Evolutionary conservation across 306 rosid genomes (phyloP).

Genomic region (Quercus alba): DNA sequence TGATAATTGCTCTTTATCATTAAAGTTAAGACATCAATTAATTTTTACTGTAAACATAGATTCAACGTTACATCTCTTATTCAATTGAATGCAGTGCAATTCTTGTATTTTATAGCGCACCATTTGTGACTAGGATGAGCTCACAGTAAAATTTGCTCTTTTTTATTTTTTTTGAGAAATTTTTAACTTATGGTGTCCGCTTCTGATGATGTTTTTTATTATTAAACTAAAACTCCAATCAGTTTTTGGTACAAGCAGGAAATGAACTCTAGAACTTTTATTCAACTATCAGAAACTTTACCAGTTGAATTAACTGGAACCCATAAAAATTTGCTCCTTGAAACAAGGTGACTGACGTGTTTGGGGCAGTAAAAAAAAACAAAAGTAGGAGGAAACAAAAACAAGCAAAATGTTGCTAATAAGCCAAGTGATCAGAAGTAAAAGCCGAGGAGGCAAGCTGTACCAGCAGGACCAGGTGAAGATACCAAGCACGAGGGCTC

Average conservation of each 20-base stretch:
- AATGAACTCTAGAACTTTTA: too few relatives aligned
- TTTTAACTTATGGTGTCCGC: rapidly evolving
- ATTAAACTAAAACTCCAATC: too few relatives aligned
- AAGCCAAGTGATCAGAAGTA: not conserved
- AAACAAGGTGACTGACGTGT: not conserved
- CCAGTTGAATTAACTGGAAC: rapidly evolving
- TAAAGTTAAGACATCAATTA: too few relatives aligned
- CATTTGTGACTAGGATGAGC: too few relatives aligned
- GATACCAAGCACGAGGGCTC: not conserved
- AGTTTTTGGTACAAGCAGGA: rapidly evolving
- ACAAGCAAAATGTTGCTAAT: not conserved
- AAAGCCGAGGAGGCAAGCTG: not conserved
- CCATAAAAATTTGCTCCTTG: not conserved
- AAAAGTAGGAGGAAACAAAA: not conserved
- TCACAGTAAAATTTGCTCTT: too few relatives aligned
- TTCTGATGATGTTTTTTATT: too few relatives aligned
- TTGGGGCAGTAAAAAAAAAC: not conserved
- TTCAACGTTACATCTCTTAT: too few relatives aligned
- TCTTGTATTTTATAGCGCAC: too few relatives aligned
- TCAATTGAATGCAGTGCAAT: too few relatives aligned
- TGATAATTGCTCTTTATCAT: too few relatives aligned
- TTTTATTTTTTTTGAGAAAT: too few relatives aligned
- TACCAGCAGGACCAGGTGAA: not conserved
- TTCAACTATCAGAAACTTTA: too few relatives aligned
- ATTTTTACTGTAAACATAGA: rapidly evolving